These are phyloP conservation scores for Cordia subcordata DNA, from an alignment of 257 asterid genomes.

Conservation along the genomic window DNA sequence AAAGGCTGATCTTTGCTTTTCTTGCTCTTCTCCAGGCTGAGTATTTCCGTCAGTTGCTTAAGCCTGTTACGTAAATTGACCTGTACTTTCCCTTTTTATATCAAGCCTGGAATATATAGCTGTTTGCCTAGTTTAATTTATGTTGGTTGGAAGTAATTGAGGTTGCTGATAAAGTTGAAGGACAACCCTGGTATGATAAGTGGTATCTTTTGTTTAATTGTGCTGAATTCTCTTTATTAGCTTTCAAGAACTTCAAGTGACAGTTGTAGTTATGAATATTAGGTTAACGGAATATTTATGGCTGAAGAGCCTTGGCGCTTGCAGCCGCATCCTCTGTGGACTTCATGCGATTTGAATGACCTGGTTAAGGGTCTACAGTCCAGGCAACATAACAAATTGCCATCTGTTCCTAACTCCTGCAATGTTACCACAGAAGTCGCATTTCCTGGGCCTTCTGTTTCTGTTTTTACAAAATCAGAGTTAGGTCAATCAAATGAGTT, in stretches of 20 bases:
- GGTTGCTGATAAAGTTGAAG: slow-evolving; percentile 26
- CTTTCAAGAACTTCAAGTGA: slow-evolving; percentile 17
- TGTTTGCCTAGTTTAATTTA: slow-evolving; percentile 26
- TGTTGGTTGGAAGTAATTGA: slow-evolving; percentile 18
- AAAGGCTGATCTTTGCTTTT: slow-evolving; percentile 22
- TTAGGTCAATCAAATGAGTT: slow-evolving; percentile 23
- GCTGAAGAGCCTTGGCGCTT: slow-evolving; percentile 34
- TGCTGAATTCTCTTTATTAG: slow-evolving; percentile 17
- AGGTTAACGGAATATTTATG: slow-evolving; percentile 55
- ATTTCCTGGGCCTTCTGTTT: slow-evolving; percentile 22
- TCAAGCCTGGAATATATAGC: slow-evolving; percentile 41
- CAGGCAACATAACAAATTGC: no score
- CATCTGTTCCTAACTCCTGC: no score
- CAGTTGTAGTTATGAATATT: slow-evolving; percentile 12
- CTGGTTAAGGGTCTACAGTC: slow-evolving; percentile 23
- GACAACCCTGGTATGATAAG: slow-evolving; percentile 42
- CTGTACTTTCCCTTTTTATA: slow-evolving; percentile 22
- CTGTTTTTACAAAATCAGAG: slow-evolving; percentile 26
- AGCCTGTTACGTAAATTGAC: slow-evolving; percentile 78
- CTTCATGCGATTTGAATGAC: slow-evolving; percentile 32
- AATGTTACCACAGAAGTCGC: no score
- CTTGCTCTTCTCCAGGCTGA: slow-evolving; percentile 55
- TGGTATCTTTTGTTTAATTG: slow-evolving; percentile 12
- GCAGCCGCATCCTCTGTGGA: slow-evolving; percentile 47
- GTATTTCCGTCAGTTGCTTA: slow-evolving; percentile 83